A percentile compares a stretch with the other conserved stretches of the same genome.
Conservation (phyloP, 345 rosid genomes). For the Draba incana region DNA sequence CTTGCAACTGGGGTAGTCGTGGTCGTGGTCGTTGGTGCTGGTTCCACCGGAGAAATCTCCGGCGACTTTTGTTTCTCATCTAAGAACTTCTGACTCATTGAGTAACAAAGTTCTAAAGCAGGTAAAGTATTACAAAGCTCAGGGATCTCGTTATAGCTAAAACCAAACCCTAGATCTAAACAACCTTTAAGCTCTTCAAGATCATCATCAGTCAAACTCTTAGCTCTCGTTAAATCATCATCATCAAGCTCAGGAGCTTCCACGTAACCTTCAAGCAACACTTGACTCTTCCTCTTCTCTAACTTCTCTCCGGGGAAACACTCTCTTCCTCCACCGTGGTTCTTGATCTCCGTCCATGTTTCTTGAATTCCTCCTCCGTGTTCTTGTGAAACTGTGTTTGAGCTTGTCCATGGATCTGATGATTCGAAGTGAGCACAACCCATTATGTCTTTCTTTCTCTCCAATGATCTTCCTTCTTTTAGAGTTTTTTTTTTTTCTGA, state of each 20-base stretch:
- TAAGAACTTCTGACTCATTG: constrained; percentile 83
- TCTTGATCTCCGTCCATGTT: constrained; percentile 28
- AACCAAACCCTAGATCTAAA: constrained; percentile 91
- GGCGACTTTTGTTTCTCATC: constrained; percentile 58
- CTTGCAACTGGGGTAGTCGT: constrained; percentile 60
- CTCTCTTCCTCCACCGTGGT: constrained; percentile 2
- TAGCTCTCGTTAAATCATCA: constrained; percentile 70
- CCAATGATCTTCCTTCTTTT: neutral
- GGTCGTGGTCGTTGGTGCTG: constrained; percentile 30
- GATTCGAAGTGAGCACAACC: constrained; percentile 27
- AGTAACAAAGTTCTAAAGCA: constrained; percentile 91
- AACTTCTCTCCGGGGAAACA: constrained; percentile 27
- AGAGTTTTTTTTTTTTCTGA: constrained; percentile 1
- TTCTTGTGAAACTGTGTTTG: neutral
- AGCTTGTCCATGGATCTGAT: constrained; percentile 40
- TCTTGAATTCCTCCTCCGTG: constrained; percentile 30
- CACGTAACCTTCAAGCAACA: constrained; percentile 77
- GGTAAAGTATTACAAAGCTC: constrained; percentile 93
- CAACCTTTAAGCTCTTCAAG: constrained; percentile 93
- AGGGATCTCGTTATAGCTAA: constrained; percentile 93
- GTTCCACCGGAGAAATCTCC: constrained; percentile 38
- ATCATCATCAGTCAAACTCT: constrained; percentile 90
- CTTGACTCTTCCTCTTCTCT: constrained; percentile 76
- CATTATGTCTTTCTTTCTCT: constrained; percentile 15
- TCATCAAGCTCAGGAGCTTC: constrained; percentile 42